Percentiles rank a stretch among this genome's conserved stretches.
Conservation (phyloP, 441 rosid genomes). For the Pelargonium exstipulatum region DNA sequence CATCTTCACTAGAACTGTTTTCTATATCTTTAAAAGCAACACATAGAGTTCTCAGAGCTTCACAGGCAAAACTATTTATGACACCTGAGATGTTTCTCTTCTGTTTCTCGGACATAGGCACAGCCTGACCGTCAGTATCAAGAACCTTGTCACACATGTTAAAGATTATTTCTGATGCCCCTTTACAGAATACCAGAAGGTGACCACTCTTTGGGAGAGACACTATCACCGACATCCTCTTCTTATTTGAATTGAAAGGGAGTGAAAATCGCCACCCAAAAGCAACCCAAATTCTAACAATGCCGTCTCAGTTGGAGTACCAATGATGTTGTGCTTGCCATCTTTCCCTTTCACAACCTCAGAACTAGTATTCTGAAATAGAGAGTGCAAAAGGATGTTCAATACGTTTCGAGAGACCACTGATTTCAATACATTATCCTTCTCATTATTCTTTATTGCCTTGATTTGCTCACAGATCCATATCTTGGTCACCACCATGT, state of each 20-base stretch:
- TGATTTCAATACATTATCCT: conserved; percentile 26
- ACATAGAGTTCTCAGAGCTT: conserved; percentile 45
- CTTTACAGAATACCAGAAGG: conserved; percentile 39
- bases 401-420: conserved; percentile 29
- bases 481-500: conserved; percentile 36
- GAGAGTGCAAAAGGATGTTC: conserved; percentile 43
- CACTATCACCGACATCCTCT: conserved; percentile 58
- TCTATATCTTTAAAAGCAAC: conserved; percentile 45
- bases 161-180: conserved; percentile 44
- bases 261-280: conserved; percentile 45
- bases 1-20: conserved; percentile 19
- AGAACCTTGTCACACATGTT: conserved; percentile 39
- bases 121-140: conserved; percentile 32
- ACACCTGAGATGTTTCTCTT: conserved; percentile 23
- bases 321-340: conserved; percentile 44
- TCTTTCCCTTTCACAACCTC: conserved; percentile 52
- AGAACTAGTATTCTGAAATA: conserved; percentile 54
- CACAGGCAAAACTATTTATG: conserved; percentile 35
- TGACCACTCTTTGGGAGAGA: conserved; percentile 33
- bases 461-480: conserved; percentile 41
- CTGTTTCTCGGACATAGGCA: conserved; percentile 32
- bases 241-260: conserved; percentile 62
- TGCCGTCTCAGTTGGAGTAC: conserved; percentile 65
- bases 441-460: conserved; percentile 19
- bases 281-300: conserved; percentile 56